Evolutionary conservation across 1,139 yeast genomes (phyloP), one percentile per base, ranked within the genome.

Genomic region (Chernovozyma sophiae-reginae): DNA sequence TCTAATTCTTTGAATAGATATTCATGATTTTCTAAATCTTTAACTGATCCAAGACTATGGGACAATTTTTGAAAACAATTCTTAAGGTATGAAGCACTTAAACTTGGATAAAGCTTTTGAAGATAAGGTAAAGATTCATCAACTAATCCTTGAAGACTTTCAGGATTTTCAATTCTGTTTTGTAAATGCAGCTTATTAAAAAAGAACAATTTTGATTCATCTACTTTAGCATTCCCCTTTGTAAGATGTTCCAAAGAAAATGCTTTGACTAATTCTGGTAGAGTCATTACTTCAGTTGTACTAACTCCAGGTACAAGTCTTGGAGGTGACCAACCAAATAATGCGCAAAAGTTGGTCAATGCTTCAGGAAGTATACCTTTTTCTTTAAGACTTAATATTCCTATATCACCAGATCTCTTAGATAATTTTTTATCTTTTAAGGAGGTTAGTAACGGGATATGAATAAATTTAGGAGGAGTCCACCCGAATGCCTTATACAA

Each of bases 301-400:
- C 75, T 68, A 30, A 71, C 68, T 3, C 81, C 77, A 13, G 73
- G 68, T 13, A 52, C 47, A 25, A 64, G 67, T 46, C 87, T 65
- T 12, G 79, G 77, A 3, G 95, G 94, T 2, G 96, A 74, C 98
- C 98, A 92, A 0, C 99, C 99, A 59, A 87, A 85, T 38, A 92
- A 68, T 0, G 94, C 96, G 31, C 84, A 84, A 57, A 87, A 92
- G 51, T 92, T 94, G 11, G 86, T 65, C 35, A 94, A 58, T 0
- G 98, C 94, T 52, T 87, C 96, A 0, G 97, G 95, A 14, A 87
- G 60, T 15, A 86, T 72, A 0, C 95, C 95, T 30, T 68, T 65
- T 1, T 69, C 65, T 33, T 70, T 74, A 60, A 85, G 64, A 11
- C 74, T 70, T 46, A 75, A 58, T 4, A 87, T 78, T 31, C 90